Conservation (phyloP, 2,329 filamentous ascomycete species). For the Ceratocystis diversiconidia region DNA sequence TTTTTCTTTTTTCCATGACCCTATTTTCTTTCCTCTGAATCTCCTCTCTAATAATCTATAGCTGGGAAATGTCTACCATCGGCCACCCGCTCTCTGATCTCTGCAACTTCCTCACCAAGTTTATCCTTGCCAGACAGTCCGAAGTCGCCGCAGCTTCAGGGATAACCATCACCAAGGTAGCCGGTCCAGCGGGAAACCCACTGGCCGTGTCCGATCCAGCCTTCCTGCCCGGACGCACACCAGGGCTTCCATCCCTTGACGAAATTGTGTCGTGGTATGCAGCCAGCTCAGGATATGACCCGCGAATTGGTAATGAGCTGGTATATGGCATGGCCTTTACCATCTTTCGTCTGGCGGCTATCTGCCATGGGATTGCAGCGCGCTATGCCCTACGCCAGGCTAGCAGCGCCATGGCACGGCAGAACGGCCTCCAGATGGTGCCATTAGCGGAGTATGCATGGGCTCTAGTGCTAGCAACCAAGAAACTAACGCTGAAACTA, state of each 20-base stretch:
- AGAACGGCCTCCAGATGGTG: slow-evolving; percentile 54
- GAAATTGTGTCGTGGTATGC: slow-evolving; percentile 32
- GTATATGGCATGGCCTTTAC: slow-evolving; percentile 49
- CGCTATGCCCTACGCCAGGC: slow-evolving; percentile 74
- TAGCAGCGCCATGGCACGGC: slow-evolving; percentile 66
- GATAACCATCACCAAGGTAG: slow-evolving; percentile 20
- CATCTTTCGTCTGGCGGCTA: slow-evolving; percentile 45
- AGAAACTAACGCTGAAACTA: slow-evolving; percentile 21
- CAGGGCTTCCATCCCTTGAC: slow-evolving; percentile 42
- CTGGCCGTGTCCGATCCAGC: slow-evolving; percentile 25
- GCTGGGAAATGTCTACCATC: slow-evolving; percentile 95
- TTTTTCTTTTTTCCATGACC: neutral
- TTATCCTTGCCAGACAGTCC: slow-evolving; percentile 26
- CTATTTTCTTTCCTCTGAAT: neutral
- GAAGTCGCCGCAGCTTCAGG: slow-evolving; percentile 21
- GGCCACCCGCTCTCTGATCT: slow-evolving; percentile 92
- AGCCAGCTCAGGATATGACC: slow-evolving; percentile 53
- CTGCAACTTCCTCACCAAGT: slow-evolving; percentile 51
- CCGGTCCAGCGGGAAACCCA: slow-evolving; percentile 20
- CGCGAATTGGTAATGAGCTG: slow-evolving; percentile 37
- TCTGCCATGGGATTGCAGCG: slow-evolving; percentile 82
- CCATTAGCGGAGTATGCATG: slow-evolving; percentile 69
- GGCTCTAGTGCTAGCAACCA: slow-evolving; percentile 45
- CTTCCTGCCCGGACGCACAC: slow-evolving; percentile 49
- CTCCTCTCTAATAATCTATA: slow-evolving; percentile 22